phyloP scores from a whole-genome alignment of 106 monocot genomes.

The Vanilla planifolia region DNA sequence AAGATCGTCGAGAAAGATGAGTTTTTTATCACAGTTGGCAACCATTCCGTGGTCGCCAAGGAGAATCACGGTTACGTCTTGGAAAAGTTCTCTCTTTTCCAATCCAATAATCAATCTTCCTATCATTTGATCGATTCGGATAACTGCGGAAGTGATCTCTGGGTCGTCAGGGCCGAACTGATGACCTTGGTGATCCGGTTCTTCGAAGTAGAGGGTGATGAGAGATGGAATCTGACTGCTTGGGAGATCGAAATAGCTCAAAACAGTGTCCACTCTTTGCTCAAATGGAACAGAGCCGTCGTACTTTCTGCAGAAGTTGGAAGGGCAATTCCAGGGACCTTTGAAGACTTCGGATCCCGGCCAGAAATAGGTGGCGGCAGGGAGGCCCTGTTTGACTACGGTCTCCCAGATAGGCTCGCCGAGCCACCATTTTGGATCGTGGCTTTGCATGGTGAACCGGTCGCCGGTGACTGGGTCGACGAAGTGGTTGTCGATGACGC shows the following conservation, averaged over 20 bases:
- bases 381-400: conserved; percentile 22
- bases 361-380: conserved; percentile 53
- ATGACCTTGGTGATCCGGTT: conserved; percentile 52
- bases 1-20: conserved; percentile 49
- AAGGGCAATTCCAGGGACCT: conserved; percentile 47
- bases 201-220: conserved; percentile 40
- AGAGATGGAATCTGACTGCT: conserved; percentile 29
- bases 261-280: conserved; percentile 34
- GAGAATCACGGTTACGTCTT: conserved; percentile 48
- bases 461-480: conserved; percentile 39
- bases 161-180: conserved; percentile 47
- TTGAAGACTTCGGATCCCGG: conserved; percentile 56
- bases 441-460: conserved; percentile 23
- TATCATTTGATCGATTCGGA: conserved; percentile 26
- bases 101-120: conserved; percentile 53
- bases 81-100: conserved; percentile 40
- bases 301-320: conserved; percentile 33
- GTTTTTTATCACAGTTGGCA: conserved; percentile 36
- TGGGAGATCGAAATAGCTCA: conserved; percentile 48
- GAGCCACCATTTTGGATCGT: conserved; percentile 55
- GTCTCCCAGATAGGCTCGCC: conserved; percentile 74
- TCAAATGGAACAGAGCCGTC: conserved; percentile 40
- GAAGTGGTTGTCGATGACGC: conserved; percentile 54
- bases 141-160: conserved; percentile 32
- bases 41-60: conserved; percentile 73